Conservation (phyloP, 148 eudicot genomes). For the Rheum nobile region DNA sequence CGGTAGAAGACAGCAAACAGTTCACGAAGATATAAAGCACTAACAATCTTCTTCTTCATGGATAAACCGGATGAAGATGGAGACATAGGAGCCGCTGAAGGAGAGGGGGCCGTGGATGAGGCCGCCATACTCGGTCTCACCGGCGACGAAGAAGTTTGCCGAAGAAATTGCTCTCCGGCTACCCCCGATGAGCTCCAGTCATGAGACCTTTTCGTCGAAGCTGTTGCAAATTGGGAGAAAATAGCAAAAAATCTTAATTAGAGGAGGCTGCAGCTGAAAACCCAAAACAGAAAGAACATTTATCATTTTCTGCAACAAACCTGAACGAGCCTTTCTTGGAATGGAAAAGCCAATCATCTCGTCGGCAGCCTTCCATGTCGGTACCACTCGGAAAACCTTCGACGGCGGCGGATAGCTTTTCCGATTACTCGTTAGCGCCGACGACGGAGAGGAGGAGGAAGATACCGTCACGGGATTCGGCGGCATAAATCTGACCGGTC, state of each 20-base stretch:
- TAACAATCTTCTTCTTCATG: slow-evolving; percentile 62
- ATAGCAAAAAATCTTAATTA: slow-evolving; percentile 5
- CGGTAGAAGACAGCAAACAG: background rate
- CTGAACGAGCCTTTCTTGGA: slow-evolving; percentile 88
- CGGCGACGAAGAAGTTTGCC: slow-evolving; percentile 53
- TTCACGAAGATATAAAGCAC: slow-evolving; percentile 12
- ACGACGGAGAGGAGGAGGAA: slow-evolving; percentile 16
- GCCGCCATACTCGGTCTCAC: slow-evolving; percentile 28
- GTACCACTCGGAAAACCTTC: slow-evolving; percentile 39
- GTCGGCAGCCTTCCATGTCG: slow-evolving; percentile 73
- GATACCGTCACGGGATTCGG: slow-evolving; percentile 24
- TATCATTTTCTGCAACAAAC: slow-evolving; percentile 19
- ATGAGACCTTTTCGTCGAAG: slow-evolving; percentile 69
- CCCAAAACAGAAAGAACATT: background rate
- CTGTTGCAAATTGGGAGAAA: slow-evolving; percentile 17
- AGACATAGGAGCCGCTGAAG: slow-evolving; percentile 42
- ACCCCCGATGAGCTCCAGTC: slow-evolving; percentile 42
- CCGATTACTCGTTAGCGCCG: slow-evolving; percentile 33
- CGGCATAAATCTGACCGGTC: slow-evolving; percentile 25
- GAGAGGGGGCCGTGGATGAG: slow-evolving; percentile 11
- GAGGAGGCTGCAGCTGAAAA: background rate
- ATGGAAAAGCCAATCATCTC: slow-evolving; percentile 80
- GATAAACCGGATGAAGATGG: slow-evolving; percentile 72
- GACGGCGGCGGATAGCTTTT: slow-evolving; percentile 55
- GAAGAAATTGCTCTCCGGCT: slow-evolving; percentile 30